Conservation (phyloP, 148 eudicot genomes). For the Silene conica region DNA sequence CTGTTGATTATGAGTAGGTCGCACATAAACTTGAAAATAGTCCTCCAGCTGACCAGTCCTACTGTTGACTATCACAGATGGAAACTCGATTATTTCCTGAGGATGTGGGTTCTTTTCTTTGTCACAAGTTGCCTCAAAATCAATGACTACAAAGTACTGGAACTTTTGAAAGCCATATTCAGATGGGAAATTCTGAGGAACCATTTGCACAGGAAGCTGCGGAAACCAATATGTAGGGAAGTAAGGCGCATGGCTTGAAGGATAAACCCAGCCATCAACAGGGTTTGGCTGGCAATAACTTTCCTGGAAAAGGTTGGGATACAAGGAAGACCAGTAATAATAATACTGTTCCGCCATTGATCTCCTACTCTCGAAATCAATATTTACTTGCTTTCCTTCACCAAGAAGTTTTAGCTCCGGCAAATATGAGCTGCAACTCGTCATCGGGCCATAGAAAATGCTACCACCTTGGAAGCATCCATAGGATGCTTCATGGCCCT, state of each 20-base stretch:
- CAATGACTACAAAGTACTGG: constrained; percentile 90
- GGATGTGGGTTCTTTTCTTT: constrained; percentile 73
- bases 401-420: constrained; percentile 39
- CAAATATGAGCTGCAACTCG: constrained; percentile 39
- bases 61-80: constrained; percentile 86
- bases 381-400: constrained; percentile 35
- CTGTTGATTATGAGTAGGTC: constrained; percentile 72
- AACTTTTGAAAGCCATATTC: constrained; percentile 60
- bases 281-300: constrained; percentile 41
- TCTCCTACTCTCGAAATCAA: constrained; percentile 29
- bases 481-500: constrained; percentile 60
- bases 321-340: constrained; percentile 38
- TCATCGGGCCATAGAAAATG: constrained; percentile 35
- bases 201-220: constrained; percentile 43
- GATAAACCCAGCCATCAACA: constrained; percentile 45
- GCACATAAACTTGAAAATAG: constrained; percentile 79
- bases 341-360: constrained; percentile 35
- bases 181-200: constrained; percentile 50
- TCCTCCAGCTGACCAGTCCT: constrained; percentile 78
- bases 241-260: constrained; percentile 36
- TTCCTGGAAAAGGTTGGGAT: constrained; percentile 38
- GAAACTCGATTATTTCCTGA: constrained; percentile 96
- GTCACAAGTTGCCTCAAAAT: constrained; percentile 98
- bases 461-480: constrained; percentile 43
- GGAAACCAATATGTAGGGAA: constrained; percentile 42